These are phyloP conservation scores for Verticillium zaregamsianum DNA, from an alignment of 2,329 filamentous ascomycete species.

Conservation along the genomic window DNA sequence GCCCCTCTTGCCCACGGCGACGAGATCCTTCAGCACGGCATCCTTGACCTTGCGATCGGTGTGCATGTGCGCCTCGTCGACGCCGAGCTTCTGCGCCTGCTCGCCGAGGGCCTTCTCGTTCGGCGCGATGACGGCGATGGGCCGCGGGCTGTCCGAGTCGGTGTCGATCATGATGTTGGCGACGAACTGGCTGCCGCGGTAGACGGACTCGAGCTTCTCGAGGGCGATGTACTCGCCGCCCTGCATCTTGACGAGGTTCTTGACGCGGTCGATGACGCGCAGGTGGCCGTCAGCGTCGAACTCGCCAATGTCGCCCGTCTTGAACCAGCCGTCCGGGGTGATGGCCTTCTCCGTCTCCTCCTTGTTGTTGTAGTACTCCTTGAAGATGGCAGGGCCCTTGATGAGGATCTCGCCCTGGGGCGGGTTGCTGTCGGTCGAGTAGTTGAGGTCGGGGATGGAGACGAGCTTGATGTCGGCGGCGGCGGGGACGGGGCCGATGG, in stretches of 20 bases:
- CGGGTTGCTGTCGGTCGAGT: conserved; percentile 67
- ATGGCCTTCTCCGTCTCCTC: conserved; percentile 78
- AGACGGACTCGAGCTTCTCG: conserved; percentile 91
- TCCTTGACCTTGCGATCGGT: conserved; percentile 60
- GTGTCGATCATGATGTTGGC: conserved; percentile 87
- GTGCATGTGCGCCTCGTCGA: conserved; percentile 66
- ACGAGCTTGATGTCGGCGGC: conserved; percentile 88
- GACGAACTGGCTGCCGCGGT: conserved; percentile 74
- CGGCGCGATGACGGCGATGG: conserved; percentile 74
- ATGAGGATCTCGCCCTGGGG: conserved; percentile 94
- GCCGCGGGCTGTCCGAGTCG: conserved; percentile 67
- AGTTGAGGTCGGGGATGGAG: conserved; percentile 83
- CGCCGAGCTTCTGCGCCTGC: conserved; percentile 55
- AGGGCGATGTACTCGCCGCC: conserved; percentile 96
- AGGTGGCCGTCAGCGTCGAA: conserved; percentile 78
- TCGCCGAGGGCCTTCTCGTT: conserved; percentile 60
- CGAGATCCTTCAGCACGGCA: conserved; percentile 63
- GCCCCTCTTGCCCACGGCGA: conserved; percentile 58
- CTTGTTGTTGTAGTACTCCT: conserved; percentile 79
- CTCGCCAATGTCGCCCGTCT: conserved; percentile 92
- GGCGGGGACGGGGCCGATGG: conserved; percentile 74
- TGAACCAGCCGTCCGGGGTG: conserved; percentile 90
- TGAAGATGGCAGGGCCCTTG: conserved; percentile 69
- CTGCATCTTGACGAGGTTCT: conserved; percentile 95
- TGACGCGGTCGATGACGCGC: conserved; percentile 89